phyloP scores from a whole-genome alignment of 768 basidiomycete species.

The Pleurotus pulmonarius region DNA sequence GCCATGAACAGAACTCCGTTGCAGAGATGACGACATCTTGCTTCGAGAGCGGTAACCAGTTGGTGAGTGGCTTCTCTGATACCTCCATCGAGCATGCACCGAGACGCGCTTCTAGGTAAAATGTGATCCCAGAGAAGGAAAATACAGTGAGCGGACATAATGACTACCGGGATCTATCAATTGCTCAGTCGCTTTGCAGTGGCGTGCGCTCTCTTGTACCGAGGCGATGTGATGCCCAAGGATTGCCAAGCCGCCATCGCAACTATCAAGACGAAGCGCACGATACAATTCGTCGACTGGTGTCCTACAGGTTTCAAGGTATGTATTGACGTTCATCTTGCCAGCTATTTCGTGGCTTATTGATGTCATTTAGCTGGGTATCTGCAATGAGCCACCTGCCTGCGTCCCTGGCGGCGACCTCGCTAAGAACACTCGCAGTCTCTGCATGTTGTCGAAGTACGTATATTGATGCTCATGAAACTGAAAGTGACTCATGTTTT shows the following conservation, averaged over 20 bases:
- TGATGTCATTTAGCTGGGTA: constrained; percentile 61
- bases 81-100: not conserved
- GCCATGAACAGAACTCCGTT: constrained; percentile 96
- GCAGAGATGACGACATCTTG: constrained; percentile 98
- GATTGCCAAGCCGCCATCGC: constrained; percentile 92
- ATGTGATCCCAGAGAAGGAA: constrained; percentile 96
- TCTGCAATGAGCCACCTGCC: constrained; percentile 95
- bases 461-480: constrained; percentile 14
- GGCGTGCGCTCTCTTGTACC: constrained; percentile 91
- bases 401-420: constrained; percentile 92
- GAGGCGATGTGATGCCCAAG: constrained; percentile 96
- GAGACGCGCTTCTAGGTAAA: constrained; percentile 31
- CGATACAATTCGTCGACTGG: constrained; percentile 99
- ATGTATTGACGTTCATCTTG: not conserved
- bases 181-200: constrained; percentile 37
- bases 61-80: constrained; percentile 44
- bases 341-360: too few species aligned
- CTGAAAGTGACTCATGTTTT: not conserved
- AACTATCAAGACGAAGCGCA: constrained; percentile 94
- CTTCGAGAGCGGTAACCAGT: constrained; percentile 95
- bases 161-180: not conserved
- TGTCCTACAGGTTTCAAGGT: constrained; percentile 96
- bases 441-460: constrained; percentile 95
- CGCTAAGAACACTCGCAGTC: constrained; percentile 87
- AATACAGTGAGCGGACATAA: constrained; percentile 76